Conservation (phyloP, 352 stramenopile genomes). For the Phytophthora syringae region DNA sequence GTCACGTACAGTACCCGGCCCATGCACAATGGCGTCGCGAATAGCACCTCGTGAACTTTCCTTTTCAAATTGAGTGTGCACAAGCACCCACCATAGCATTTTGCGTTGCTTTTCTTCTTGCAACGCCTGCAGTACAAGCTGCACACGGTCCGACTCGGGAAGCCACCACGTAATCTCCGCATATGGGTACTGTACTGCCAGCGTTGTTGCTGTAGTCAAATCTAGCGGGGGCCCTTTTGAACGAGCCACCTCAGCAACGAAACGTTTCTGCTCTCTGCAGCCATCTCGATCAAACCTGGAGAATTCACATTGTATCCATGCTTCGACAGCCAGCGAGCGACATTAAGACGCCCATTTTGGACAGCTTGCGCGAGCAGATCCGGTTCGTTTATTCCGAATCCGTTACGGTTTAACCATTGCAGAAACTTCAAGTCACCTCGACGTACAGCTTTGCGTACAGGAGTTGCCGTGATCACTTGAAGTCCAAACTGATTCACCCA, state of each 20-base stretch:
- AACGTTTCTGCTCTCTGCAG: not conserved
- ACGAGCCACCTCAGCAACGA: not conserved
- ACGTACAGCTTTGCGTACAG: not conserved
- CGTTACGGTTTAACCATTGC: not conserved
- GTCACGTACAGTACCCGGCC: not conserved
- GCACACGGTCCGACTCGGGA: not conserved
- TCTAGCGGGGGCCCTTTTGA: not conserved
- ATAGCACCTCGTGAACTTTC: not conserved
- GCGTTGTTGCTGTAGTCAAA: not conserved
- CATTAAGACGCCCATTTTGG: not conserved
- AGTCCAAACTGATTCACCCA: constrained; percentile 7
- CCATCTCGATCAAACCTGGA: not conserved
- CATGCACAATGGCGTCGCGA: not conserved
- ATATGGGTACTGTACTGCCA: not conserved
- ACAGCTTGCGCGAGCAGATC: not conserved
- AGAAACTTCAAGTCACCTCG: not conserved
- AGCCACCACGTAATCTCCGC: not conserved
- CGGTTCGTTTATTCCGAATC: not conserved
- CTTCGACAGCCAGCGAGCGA: not conserved
- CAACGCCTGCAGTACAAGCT: not conserved
- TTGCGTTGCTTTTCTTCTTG: not conserved
- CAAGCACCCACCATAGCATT: not conserved
- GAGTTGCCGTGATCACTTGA: not conserved
- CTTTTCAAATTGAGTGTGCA: not conserved
- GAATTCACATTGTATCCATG: not conserved